Evolutionary conservation across 2,329 filamentous ascomycete genomes (phyloP), one percentile per base, ranked within the genome.

Genomic region (Fusarium brachygibbosum): DNA sequence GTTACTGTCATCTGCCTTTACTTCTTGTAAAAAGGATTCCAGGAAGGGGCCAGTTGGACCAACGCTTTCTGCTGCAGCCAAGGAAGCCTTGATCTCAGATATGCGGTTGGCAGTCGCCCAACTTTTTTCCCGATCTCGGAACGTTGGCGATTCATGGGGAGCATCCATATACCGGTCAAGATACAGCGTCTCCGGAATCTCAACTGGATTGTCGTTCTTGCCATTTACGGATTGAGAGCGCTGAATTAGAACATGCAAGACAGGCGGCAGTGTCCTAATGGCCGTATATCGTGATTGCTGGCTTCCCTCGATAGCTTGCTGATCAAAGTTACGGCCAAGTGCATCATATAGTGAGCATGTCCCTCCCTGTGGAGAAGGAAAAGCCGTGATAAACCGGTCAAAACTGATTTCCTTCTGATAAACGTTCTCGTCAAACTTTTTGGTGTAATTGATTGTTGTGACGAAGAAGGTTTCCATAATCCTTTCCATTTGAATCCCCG

Each of bases 181-280:
- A 76, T 93, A 97, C 14, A 99, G 85, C 3, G 86, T 90, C 69
- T 96, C 91, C 6, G 91, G 90, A n/a, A 99, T 88, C 21, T 88
- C 85, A 14, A 99, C 87, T 13, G 92, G 88, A 64, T 94, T 90
- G 55, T 88, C 89, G 29, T 94, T 93, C 76, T 97, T 97, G 42
- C 85, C 85, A 9, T 86, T 85, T 68, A 93, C 90, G 51, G 89
- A 93, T 62, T 91, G 90, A 6, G 92, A 90, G 7, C 96, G 90
- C 76, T 97, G 93, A 32, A 99, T 93, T 69, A 94, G 92, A 44
- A 99, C 89, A 74, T 98, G 94, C 19, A 98, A 83, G 32, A 99
- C 88, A 0, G 94, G 94, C 1, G 96, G 94, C 13, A 94, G 82
- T n/a, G 85, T 85, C 66, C 87, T 88, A 56, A 97, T 92, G 2